Conservation (phyloP, 371 early-diverging fungal genomes). For the Lichtheimia corymbifera region DNA sequence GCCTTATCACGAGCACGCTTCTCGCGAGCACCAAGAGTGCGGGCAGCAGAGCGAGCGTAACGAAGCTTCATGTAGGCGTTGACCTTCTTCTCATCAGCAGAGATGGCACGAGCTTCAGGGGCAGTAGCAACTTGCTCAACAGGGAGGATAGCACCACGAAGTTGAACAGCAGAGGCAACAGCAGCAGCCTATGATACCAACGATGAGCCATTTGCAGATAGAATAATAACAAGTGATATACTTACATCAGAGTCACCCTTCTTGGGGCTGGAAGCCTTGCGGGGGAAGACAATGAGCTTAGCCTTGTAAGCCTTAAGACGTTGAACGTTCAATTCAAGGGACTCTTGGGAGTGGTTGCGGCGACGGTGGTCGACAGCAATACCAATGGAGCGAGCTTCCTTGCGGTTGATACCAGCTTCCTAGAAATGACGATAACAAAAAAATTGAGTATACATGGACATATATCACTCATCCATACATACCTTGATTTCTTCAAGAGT, state of each 20-base stretch:
- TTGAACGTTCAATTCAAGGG: constrained; percentile 93
- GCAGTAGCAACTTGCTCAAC: constrained; percentile 66
- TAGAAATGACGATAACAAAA: constrained; percentile 21
- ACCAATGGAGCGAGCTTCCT: constrained; percentile 97
- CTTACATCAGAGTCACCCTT: constrained; percentile 66
- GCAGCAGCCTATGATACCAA: constrained; percentile 54
- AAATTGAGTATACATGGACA: too few species aligned
- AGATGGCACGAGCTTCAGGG: constrained; percentile 83
- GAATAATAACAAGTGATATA: too few species aligned
- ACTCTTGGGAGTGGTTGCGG: constrained; percentile 96
- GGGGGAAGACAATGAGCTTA: constrained; percentile 93
- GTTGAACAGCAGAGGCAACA: constrained; percentile 72
- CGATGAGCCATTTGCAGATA: too few species aligned
- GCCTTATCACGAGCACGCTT: constrained; percentile 80
- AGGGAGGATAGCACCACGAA: constrained; percentile 74
- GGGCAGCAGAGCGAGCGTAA: constrained; percentile 84
- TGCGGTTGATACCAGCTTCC: constrained; percentile 93
- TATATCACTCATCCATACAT: constrained; percentile 8
- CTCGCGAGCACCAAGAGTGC: constrained; percentile 85
- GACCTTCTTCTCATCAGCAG: constrained; percentile 82
- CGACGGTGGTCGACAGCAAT: constrained; percentile 99
- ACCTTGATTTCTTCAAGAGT: constrained; percentile 98
- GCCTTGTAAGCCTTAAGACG: constrained; percentile 97
- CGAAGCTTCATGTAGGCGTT: constrained; percentile 88
- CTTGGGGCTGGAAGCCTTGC: constrained; percentile 88